phyloP scores from a whole-genome alignment of 805 yeast species.

The Candida boidinii region DNA sequence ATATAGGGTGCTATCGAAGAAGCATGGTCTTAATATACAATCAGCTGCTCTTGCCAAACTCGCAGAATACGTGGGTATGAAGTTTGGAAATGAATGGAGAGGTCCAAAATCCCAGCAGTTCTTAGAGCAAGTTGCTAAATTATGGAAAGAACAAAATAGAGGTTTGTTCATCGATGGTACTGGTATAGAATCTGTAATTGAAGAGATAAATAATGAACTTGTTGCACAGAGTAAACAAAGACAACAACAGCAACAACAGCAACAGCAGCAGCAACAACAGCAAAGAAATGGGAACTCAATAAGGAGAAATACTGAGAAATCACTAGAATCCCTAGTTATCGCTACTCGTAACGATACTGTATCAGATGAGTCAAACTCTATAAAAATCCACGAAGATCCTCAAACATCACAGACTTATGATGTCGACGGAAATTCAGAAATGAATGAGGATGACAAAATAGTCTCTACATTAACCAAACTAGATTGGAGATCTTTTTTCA shows the following conservation, averaged over 20 bases:
- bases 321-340: conserved; percentile 1
- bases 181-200: conserved; percentile 54
- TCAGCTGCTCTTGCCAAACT: conserved; percentile 71
- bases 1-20: conserved; percentile 81
- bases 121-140: conserved; percentile 67
- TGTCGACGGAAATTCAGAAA: conserved; percentile 5
- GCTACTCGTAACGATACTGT: not conserved
- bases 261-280: not conserved
- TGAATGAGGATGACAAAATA: not conserved
- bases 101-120: conserved; percentile 51
- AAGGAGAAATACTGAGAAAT: not conserved
- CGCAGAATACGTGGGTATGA: conserved; percentile 66
- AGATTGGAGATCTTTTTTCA: conserved; percentile 69
- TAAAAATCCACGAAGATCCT: conserved; percentile 1
- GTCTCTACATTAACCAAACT: conserved; percentile 14
- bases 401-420: conserved; percentile 3
- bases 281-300: not conserved
- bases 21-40: conserved; percentile 84
- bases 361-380: not conserved
- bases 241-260: conserved; percentile 1
- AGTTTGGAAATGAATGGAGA: conserved; percentile 85
- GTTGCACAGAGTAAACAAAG: conserved; percentile 9
- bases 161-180: conserved; percentile 80
- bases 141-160: conserved; percentile 86
- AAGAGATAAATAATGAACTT: conserved; percentile 48